Percentiles rank a stretch among this genome's conserved stretches.
Evolutionary conservation across 352 stramenopile species (phyloP).

Genomic region (Phytophthora idaei): DNA sequence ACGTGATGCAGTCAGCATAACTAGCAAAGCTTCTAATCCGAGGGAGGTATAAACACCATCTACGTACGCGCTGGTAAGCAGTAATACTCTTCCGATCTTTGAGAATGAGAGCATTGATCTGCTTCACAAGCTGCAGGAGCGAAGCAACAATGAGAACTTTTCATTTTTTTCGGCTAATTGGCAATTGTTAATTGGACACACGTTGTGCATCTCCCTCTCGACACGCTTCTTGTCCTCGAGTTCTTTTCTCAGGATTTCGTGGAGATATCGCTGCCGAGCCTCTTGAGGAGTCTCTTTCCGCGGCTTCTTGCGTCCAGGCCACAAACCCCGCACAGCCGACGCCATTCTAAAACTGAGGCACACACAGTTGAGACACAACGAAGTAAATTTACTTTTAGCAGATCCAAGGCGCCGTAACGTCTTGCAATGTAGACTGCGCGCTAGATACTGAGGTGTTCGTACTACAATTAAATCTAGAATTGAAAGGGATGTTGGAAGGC

Average conservation of each 20-base stretch:
- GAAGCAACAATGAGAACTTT: background rate
- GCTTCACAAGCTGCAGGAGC: slow-evolving; percentile 57
- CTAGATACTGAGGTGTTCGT: too few relatives aligned
- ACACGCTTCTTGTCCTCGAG: slow-evolving; percentile 41
- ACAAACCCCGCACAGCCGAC: slow-evolving; percentile 7
- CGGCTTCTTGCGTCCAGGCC: slow-evolving; percentile 30
- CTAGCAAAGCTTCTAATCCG: too few relatives aligned
- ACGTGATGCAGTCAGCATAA: background rate
- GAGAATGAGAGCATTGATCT: slow-evolving; percentile 67
- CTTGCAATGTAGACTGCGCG: too few relatives aligned
- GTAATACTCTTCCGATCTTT: slow-evolving; percentile 63
- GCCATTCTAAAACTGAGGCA: background rate
- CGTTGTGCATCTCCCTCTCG: slow-evolving; percentile 51
- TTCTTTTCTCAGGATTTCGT: slow-evolving; percentile 46
- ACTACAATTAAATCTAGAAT: background rate
- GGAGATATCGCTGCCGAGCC: slow-evolving; percentile 45
- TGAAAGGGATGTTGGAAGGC: slow-evolving; percentile 50
- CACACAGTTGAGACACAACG: background rate
- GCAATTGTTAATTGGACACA: slow-evolving; percentile 14
- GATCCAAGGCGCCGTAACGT: background rate
- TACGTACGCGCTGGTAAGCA: slow-evolving; percentile 55
- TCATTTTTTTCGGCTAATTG: background rate
- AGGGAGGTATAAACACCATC: too few relatives aligned
- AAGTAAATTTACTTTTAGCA: background rate
- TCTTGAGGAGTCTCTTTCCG: slow-evolving; percentile 46